Evolutionary conservation across 306 rosid genomes (phyloP), one percentile per base, ranked within the genome.

Genomic region (Gleditsia sinensis): DNA sequence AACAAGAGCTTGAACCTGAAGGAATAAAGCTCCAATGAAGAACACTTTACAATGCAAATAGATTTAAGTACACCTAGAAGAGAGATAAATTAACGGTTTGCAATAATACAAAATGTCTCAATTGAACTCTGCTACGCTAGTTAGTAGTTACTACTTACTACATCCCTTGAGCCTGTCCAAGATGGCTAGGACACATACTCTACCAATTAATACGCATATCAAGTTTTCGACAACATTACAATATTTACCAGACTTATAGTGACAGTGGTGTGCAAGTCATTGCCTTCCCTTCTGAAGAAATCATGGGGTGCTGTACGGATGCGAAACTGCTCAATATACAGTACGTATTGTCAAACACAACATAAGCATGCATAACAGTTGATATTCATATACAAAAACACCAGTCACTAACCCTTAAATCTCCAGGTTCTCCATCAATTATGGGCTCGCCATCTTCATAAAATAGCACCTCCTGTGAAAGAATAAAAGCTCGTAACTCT

Each of bases 391-490:
- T 46, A 58, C 72, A 36, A 57, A 72, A 59, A 50, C 30, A 10
- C 51, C 8, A 5, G 56, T 66, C n/a, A 85, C 92, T 61, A 75
- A 92, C 99, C 90, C 85, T 88, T 65, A 94, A 84, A 82, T 94
- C 99, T 76, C 98, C 99, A 73, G 97, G 65, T 87, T 94, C 99
- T 75, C 98, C 99, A 57, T 94, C 99, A 53, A 92, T 81, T 83
- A 76, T 87, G 71, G 99, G 96, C 80, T 94, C 99, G 14, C 99
- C 99, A 71, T 94, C 99, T 86, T 94, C 99, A 78, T 92, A 94
- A 83, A 94, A 94, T 56, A 89, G 86, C 72, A 94, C 93, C 87
- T 94, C 99, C 99, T 92, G 85, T 10, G 28, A 55, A 76, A 80
- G 56, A 58, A 58, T 13, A 68, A 56, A 8, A 70, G 60, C 74